Conservation (phyloP, 2,329 filamentous ascomycete species). For the Penicillium sp. region DNA sequence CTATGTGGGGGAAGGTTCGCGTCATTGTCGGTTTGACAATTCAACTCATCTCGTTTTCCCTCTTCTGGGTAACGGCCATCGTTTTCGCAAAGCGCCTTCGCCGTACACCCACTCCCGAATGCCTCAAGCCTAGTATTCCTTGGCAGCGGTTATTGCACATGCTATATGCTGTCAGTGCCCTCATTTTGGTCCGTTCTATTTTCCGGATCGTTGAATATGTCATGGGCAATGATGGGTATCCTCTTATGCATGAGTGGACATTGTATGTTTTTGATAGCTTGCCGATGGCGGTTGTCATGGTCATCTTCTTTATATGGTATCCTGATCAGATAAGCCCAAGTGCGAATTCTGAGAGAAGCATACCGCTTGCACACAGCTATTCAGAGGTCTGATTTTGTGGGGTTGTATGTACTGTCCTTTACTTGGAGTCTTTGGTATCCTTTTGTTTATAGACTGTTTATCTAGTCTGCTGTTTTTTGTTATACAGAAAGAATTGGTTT, state of each 20-base stretch:
- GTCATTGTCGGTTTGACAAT: conserved; percentile 21
- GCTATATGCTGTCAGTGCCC: conserved; percentile 18
- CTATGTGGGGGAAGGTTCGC: conserved; percentile 7
- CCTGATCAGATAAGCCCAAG: conserved; percentile 4
- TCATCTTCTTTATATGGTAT: conserved; percentile 13
- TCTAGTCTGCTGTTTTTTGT: neutral
- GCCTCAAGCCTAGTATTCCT: conserved; percentile 1
- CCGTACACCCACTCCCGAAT: conserved; percentile 5
- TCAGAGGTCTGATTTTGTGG: neutral
- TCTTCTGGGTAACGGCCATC: conserved; percentile 21
- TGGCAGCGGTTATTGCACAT: conserved; percentile 15
- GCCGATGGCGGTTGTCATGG: conserved; percentile 29
- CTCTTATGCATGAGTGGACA: conserved; percentile 36
- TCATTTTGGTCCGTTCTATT: conserved; percentile 40
- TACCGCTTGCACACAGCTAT: neutral
- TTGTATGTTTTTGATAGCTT: conserved; percentile 41
- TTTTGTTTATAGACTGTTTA: neutral
- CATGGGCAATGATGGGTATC: conserved; percentile 36
- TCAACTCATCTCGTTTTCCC: conserved; percentile 22
- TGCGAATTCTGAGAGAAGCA: neutral
- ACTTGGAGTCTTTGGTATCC: neutral
- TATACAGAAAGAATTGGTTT: neutral
- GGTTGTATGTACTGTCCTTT: neutral
- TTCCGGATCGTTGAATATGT: conserved; percentile 46
- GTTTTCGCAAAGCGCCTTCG: conserved; percentile 20